Base-by-base conservation (phyloP, 495 filamentous ascomycete species). In the Aspergillus funiculosus region DNA sequence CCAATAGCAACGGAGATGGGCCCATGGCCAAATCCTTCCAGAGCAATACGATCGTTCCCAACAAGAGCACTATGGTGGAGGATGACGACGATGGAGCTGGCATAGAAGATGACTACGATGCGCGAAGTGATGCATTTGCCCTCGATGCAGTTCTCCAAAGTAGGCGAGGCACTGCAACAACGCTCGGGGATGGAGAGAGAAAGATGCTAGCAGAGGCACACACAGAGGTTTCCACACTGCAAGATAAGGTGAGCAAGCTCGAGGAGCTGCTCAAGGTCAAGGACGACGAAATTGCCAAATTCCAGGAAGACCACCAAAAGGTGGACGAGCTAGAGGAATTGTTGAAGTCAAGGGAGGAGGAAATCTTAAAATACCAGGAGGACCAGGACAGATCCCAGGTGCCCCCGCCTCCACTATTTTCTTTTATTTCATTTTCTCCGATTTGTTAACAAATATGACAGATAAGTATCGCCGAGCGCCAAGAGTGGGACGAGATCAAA, bases 1-100 rank as follows among this genome's bases (percentile, higher is more conserved):
- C n/a, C n/a, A n/a, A n/a, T n/a, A 51, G 59, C 48, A 71, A 69
- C 47, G 68, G 69, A n/a, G 67, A 69, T 13, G 67, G 63, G 2
- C 92, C 89, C 1, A 78, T 84, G 31, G 82, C 87, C 11, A 95
- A 94, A 53, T 86, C 87, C 29, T 95, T 94, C 52, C 91, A 97
- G 64, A 90, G 86, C 58, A 96, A 92, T 56, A 95, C 87, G 0
- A 94, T 97, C 50, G 82, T 96, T 18, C 94, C 92, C 5, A 97
- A 95, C 54, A 98, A 97, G 66, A 94, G 91, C 54, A 97, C 89
- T 0, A 89, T 98, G 85, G 85, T 97, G 11, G 92, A 98, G 61
- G 92, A 98, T 63, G 92, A 95, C 50, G 90, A 94, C 50, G 85
- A 89, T 54, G 70, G 67, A 43, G 74, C 65, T 37, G 72, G 71